These are phyloP conservation scores for Dothiorella sarmentorum DNA, from an alignment of 2,329 filamentous ascomycete genomes.

Conservation along the genomic window DNA sequence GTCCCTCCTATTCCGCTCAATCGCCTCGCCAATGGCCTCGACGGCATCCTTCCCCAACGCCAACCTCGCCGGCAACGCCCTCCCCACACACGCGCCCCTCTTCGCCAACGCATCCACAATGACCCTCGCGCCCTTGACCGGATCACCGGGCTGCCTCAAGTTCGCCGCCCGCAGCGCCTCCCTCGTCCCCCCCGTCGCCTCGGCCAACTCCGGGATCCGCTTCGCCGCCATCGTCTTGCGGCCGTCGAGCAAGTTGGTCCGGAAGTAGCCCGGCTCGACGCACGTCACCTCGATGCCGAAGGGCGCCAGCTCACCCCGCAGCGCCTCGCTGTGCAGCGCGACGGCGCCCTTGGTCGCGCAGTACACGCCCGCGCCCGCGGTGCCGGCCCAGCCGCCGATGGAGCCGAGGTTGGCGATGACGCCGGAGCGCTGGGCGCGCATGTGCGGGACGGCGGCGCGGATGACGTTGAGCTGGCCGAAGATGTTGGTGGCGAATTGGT, in stretches of 20 bases:
- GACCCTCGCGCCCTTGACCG: slow-evolving; percentile 51
- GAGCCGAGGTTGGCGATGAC: slow-evolving; percentile 96
- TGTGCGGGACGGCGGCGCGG: slow-evolving; percentile 82
- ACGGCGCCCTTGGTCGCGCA: slow-evolving; percentile 90
- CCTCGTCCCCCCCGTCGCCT: not conserved
- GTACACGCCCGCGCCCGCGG: slow-evolving; percentile 83
- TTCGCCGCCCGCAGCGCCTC: not conserved
- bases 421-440: slow-evolving; percentile 70
- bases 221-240: slow-evolving; percentile 22
- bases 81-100: slow-evolving; percentile 41
- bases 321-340: slow-evolving; percentile 74
- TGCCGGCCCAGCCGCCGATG: slow-evolving; percentile 82
- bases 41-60: not conserved
- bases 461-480: slow-evolving; percentile 95
- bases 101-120: slow-evolving; percentile 56
- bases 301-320: slow-evolving; percentile 78
- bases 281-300: slow-evolving; percentile 80
- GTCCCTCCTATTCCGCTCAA: not conserved
- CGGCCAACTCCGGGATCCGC: slow-evolving; percentile 28
- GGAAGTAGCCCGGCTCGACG: slow-evolving; percentile 68
- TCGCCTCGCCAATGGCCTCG: not conserved
- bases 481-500: slow-evolving; percentile 85
- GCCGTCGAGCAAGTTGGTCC: slow-evolving; percentile 25
- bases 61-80: not conserved
- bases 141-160: slow-evolving; percentile 52